Base-by-base conservation (phyloP, 345 rosid genomes). In the Odontarrhena argentea region DNA sequence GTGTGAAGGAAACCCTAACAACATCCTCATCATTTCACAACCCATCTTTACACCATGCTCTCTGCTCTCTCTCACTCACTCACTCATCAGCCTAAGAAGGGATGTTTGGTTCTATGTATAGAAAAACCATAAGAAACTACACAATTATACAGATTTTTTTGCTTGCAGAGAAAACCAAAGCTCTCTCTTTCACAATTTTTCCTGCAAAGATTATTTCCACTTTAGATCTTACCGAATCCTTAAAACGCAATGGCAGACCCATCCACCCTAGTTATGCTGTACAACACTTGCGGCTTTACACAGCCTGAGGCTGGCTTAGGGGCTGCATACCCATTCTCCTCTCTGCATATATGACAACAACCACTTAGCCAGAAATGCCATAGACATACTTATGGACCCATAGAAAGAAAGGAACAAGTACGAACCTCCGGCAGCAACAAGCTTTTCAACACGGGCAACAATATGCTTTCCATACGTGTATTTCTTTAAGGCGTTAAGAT, bases 381-480 rank as follows among this genome's bases (percentile, higher is more conserved):
- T 12, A 6, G 8, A 65, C 36, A 50, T 42, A 14, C 25, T 42
- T 59, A 40, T 64, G 30, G 1, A 63, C 6, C 15, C 7, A 72
- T 1, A 56, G 3, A 3, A 46, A 40, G 8, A 36, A 57, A 57
- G 47, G 60, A 57, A 52, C 58, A 44, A 34, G 60, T 28, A 53
- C 41, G 28, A 84, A 92, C 98, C 98, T 75, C 98, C 98, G 35
- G 98, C 96, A 10, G 93, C 90, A 55, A 92, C 98, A 13, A 92
- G 96, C 68, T 92, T 89, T 85, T 92, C 98, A 49, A 87, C 96
- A 69, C 98, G 97, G 0, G 93, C 97, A 79, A 92, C 98, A 32
- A 93, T 88, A 65, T 93, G 97, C 85, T 93, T 93, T 77, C 97
- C 98, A 0, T 88, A 90, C 69, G 98, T 93, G 74, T 90, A 90